phyloP scores from a whole-genome alignment of 148 eudicot species.

The Dysphania ambrosioides region DNA sequence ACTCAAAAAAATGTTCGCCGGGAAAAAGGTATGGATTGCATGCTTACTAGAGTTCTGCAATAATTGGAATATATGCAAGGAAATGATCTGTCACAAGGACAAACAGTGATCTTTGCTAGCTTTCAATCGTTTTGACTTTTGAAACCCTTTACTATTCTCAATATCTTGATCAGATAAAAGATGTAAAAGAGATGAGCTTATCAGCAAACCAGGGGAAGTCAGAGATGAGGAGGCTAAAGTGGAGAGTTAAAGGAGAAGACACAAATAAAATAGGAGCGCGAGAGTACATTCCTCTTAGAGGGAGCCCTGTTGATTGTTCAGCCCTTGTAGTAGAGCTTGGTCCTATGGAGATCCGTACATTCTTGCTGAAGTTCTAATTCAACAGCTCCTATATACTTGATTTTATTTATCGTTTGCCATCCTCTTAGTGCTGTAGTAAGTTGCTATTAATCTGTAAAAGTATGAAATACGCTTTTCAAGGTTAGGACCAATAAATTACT shows the following conservation, averaged over 20 bases:
- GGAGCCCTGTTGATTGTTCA: constrained; percentile 47
- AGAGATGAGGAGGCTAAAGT: constrained; percentile 51
- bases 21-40: constrained; percentile 44
- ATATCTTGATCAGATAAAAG: constrained; percentile 47
- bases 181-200: constrained; percentile 67
- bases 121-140: not conserved
- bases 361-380: constrained; percentile 46
- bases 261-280: constrained; percentile 3
- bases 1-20: constrained; percentile 63
- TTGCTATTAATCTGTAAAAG: too few species aligned
- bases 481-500: too few species aligned
- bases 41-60: not conserved
- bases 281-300: constrained; percentile 42
- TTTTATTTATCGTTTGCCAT: too few species aligned
- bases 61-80: too few species aligned
- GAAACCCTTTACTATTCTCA: not conserved
- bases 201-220: constrained; percentile 83
- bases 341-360: constrained; percentile 90
- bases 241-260: constrained; percentile 65
- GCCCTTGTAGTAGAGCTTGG: constrained; percentile 78
- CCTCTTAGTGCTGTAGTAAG: too few species aligned
- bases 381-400: not conserved
- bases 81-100: too few species aligned
- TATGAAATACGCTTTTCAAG: too few species aligned
- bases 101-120: not conserved